Evolutionary conservation across 1,284 basidiomycete genomes (phyloP), one percentile per base, ranked within the genome.

Genomic region (Cryptococcus maquisensis): DNA sequence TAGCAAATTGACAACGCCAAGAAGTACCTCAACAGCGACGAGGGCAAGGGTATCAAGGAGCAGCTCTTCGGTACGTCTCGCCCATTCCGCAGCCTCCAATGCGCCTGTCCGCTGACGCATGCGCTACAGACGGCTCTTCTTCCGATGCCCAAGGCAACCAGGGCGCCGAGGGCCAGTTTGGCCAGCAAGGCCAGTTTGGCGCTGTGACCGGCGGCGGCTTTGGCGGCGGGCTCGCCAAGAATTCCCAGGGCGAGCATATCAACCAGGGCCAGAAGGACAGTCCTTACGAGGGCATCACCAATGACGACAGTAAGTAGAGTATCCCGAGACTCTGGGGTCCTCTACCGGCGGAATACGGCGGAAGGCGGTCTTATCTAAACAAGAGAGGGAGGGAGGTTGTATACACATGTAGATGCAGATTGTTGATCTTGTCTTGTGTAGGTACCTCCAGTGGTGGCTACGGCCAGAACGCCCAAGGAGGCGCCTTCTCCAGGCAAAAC

Each of bases 391-490:
- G 10, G 28, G 23, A 44, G 28, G 21, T 47, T 47, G 46, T 47
- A 47, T 47, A 38, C 20, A 26, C 15, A 47, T 47, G 46, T 28
- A 47, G 46, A 47, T 37, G 18, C 12, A 24, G 28, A 16, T 47
- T 35, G n/a, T 46, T 21, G 16, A 21, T 40, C 7, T 40, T 40
- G 39, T 44, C n/a, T 46, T 23, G 44, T 23, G 36, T 37, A 47
- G 46, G 26, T 54, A 69, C 71, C 26, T 55, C 64, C 10, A 54
- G 61, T 35, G 72, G 72, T 26, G 72, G 71, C 23, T 74, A 66
- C 36, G 71, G 70, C 16, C 59, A 49, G 48, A 71, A 71, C 51
- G 55, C 59, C 16, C 61, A 63, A 36, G 71, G 72, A 10, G 61
- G 55, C 18, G 54, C 69, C 4, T 73, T 66, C 62, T 72, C 70